These are phyloP conservation scores for Penicillium lagena DNA, from an alignment of 495 filamentous ascomycete species.

Conservation along the genomic window DNA sequence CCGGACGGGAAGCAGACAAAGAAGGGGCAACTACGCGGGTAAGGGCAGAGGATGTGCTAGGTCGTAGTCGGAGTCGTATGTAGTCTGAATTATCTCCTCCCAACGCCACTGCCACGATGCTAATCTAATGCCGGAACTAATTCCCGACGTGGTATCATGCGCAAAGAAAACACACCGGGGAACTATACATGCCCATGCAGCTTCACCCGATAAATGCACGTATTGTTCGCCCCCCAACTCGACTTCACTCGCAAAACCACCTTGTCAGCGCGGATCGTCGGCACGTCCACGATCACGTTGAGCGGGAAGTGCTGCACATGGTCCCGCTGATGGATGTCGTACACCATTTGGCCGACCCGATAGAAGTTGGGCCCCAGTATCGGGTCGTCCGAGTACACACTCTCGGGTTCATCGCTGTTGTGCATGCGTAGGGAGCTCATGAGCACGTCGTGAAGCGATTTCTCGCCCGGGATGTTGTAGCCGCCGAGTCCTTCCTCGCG, in stretches of 20 bases:
- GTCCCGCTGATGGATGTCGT: slow-evolving; percentile 27
- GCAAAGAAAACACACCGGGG: neutral
- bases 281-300: slow-evolving; percentile 28
- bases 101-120: too few relatives aligned
- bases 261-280: slow-evolving; percentile 29
- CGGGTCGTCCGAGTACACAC: slow-evolving; percentile 27
- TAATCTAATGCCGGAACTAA: neutral
- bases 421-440: slow-evolving; percentile 24
- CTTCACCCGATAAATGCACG: slow-evolving; percentile 42
- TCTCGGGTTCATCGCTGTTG: slow-evolving; percentile 18
- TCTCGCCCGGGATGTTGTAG: slow-evolving; percentile 6
- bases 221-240: slow-evolving; percentile 41
- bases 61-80: too few relatives aligned
- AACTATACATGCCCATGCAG: slow-evolving; percentile 34
- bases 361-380: slow-evolving; percentile 31
- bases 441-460: slow-evolving; percentile 23
- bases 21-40: too few relatives aligned
- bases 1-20: too few relatives aligned
- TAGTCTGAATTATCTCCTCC: too few relatives aligned
- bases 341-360: slow-evolving; percentile 38
- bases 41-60: too few relatives aligned
- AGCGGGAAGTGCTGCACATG: slow-evolving; percentile 32
- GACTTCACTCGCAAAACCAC: slow-evolving; percentile 39
- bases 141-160: neutral
- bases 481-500: slow-evolving; percentile 9